Conservation (phyloP, 768 basidiomycete species). For the Piloderma croceum region DNA sequence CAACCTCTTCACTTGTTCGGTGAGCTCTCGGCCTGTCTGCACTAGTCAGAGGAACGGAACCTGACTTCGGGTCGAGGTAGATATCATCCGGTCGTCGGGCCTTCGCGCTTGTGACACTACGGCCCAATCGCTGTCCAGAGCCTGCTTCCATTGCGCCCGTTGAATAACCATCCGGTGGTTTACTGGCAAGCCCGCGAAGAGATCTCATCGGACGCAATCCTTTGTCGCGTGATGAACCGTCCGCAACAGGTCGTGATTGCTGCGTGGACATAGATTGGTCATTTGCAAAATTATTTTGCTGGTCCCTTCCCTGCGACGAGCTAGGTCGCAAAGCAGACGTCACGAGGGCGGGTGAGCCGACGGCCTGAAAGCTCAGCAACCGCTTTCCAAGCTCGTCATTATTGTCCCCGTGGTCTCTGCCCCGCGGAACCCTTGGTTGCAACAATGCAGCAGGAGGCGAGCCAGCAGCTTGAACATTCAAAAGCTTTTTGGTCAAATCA, state of each 20-base stretch:
- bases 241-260: slow-evolving; percentile 2
- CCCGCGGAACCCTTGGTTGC: slow-evolving; percentile 9
- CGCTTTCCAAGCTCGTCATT: too few species aligned
- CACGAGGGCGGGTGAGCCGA: slow-evolving; percentile 7
- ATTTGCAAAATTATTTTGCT: slow-evolving; percentile 10
- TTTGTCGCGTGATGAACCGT: neutral
- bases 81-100: slow-evolving; percentile 10
- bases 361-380: too few species aligned
- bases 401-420: too few species aligned
- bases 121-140: slow-evolving; percentile 26
- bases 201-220: slow-evolving; percentile 50
- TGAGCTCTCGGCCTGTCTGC: slow-evolving; percentile 17
- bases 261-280: neutral
- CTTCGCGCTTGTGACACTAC: slow-evolving; percentile 32
- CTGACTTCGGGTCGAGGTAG: too few species aligned
- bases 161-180: slow-evolving; percentile 27
- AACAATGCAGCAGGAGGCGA: slow-evolving; percentile 9
- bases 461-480: slow-evolving; percentile 39
- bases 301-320: slow-evolving; percentile 10
- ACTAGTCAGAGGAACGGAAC: slow-evolving; percentile 3
- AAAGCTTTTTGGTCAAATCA: slow-evolving; percentile 54
- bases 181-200: slow-evolving; percentile 47
- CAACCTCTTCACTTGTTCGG: slow-evolving; percentile 23
- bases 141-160: slow-evolving; percentile 30
- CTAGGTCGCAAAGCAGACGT: slow-evolving; percentile 10